Evolutionary conservation across 1,284 basidiomycete genomes (phyloP), one percentile per base, ranked within the genome.

Genomic region (Amylostereum areolatum): DNA sequence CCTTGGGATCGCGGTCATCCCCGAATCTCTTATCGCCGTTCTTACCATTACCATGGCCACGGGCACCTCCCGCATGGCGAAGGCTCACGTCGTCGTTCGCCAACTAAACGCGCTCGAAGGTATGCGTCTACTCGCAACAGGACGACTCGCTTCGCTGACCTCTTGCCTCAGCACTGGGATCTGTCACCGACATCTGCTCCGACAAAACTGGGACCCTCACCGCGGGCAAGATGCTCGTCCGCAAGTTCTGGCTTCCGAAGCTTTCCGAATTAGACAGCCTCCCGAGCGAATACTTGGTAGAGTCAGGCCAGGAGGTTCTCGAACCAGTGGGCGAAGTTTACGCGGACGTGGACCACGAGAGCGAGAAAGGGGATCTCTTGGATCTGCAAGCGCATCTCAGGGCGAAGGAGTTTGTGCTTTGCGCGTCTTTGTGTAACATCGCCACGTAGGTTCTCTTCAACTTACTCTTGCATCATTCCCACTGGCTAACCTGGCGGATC

Each of bases 71-170:
- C 70, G 70, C 34, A 81, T 82, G 78, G 76, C 72, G 8, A 67
- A 67, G 45, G 67, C 73, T 43, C 62, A 72, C 55, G 70, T 74
- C 18, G 73, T 81, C 54, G 78, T 80, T 5, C 71, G 78, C 31
- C 75, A 73, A 49, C 63, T 78, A 43, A 71, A 75, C 57, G 72
- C 76, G 9, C 69, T 83, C 47, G 82, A 83, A 56, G 78, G 75
- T n/a, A 65, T 84, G n/a, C 48, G 48, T 35, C 46, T 45, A 4
- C 45, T 52, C 39, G 33, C 32, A 27, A 43, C 46, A 41, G 37
- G 12, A 39, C 37, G n/a, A 35, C n/a, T 6, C 7, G 37, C 37
- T 39, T 39, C 27, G 33, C 45, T 41, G 4, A 44, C 48, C 35
- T 45, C 40, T n/a, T 43, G 39, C 7, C 43, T 44, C 46, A 40